Evolutionary conservation across 768 basidiomycete species (phyloP), one percentile per base, ranked within the genome.

Genomic region (Lactarius tabidus): DNA sequence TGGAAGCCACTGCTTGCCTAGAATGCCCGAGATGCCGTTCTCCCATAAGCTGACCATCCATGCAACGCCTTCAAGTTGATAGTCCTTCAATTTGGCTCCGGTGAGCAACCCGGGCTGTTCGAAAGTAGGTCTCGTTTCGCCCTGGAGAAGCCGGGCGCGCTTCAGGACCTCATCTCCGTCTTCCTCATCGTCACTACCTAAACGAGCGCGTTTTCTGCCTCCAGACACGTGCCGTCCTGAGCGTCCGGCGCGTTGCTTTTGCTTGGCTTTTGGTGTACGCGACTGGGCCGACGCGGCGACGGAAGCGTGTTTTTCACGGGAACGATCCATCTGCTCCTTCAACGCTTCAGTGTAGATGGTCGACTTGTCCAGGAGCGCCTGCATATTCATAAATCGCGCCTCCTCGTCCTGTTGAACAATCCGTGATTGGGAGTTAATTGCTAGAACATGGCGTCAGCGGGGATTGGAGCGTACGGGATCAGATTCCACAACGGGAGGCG

Each of bases 31-130:
- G 26, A 92, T 88, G 0, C 91, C 91, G 70, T 93, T 94, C 75
- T 90, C 84, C 73, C 93, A 88, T 18, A 97, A 76, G 14, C 87
- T 87, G 1, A 90, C 88, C 91, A 97, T 91, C 96, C 96, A 98
- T 67, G 95, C 91, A 18, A 97, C 83, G 0, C 96, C 96, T 58
- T 95, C 91, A 2, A 98, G 82, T 73, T 99, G 96, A 73, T 97
- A 98, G 38, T 88, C 83, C 72, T 94, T 93, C 66, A 98, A 75
- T 63, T 78, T 90, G 0, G 87, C 93, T 6, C 96, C 96, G 0
- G 93, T 93, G 45, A 99, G 79, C 20, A 94, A 76, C 2, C 80
- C 75, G 0, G 94, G 91, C 72, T 98, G 96, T 57, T 84, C 76
- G 69, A 91, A 89, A 31, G 43, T 57, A 20, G 61, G 28, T 23